A percentile compares a stretch with the other conserved stretches of the same genome.
Conservation (phyloP, 176 grass and related monocot genomes). For the Carex scoparia region DNA sequence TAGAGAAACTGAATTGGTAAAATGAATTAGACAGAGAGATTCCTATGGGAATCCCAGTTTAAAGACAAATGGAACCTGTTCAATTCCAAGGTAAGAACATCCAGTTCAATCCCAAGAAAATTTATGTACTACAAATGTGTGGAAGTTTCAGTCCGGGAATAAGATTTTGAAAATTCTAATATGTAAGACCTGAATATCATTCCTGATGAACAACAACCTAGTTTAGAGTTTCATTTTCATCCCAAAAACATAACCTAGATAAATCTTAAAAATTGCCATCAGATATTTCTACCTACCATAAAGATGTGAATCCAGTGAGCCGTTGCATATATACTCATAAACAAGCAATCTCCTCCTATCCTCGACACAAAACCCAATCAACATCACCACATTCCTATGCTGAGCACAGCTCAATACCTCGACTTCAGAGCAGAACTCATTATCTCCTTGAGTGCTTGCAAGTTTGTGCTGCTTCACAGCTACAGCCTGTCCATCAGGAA, state of each 20-base stretch:
- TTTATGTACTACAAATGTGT: background rate
- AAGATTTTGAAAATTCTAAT: background rate
- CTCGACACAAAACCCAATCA: constrained; percentile 98
- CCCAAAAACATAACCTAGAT: constrained; percentile 1
- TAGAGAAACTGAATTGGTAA: background rate
- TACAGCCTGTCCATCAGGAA: constrained; percentile 92
- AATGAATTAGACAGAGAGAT: background rate
- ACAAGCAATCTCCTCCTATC: constrained; percentile 93
- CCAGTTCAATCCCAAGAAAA: background rate
- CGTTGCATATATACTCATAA: constrained; percentile 99
- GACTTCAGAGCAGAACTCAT: constrained; percentile 97
- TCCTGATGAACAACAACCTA: background rate
- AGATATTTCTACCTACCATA: constrained; percentile 54
- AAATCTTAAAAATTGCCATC: background rate
- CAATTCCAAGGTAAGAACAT: background rate
- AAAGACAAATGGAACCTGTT: background rate
- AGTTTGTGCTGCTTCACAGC: constrained; percentile 99
- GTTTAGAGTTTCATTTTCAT: background rate
- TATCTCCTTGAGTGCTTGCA: constrained; percentile 91
- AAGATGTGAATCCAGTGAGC: constrained; percentile 94
- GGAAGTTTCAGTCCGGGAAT: background rate
- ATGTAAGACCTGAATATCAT: background rate
- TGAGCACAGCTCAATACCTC: constrained; percentile 99
- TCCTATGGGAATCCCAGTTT: background rate
- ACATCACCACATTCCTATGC: constrained; percentile 97